Evolutionary conservation across 2,329 filamentous ascomycete species (phyloP), one percentile per base, ranked within the genome.

Genomic region (Hypoxylon sp.): DNA sequence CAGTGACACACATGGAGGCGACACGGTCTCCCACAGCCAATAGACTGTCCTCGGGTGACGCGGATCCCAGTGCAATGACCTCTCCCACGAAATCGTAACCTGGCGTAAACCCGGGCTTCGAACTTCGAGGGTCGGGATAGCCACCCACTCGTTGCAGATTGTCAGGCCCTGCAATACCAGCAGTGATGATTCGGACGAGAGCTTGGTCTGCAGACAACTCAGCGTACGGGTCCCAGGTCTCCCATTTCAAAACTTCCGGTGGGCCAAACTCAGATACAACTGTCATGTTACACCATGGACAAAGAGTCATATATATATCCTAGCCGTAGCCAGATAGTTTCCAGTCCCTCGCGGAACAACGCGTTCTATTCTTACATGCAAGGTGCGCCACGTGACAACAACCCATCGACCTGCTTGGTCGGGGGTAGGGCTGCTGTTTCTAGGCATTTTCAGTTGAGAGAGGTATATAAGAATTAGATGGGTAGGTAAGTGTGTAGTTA

Each of bases 101-200:
- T 2, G 39, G 37, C 8, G 48, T 60, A 17, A 60, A 60, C 14
- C 58, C 58, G 14, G 58, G 58, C n/a, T 52, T 44, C 37, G n/a
- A 33, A 10, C 47, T 50, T 44, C 47, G 58, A 5, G 26, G 35
- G 26, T 60, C 26, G 44, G 58, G 58, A 44, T 60, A 60, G 3
- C 58, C 58, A 17, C 58, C 58, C 1, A 60, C 58, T 1, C 58
- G 58, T 9, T 60, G 58, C 19, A 60, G n/a, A 24, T 60, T 60
- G 26, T 60, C 58, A 3, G 58, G 24, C 31, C 58, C 58, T 14
- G 58, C 58, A 35, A 60, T 60, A 4, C 58, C 48, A 26, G 47
- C 58, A 13, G 26, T 35, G 22, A 60, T 60, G n/a, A 60, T 52
- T 19, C 58, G 58, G 6, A 60, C 26, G 14, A 60, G 26, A 35